phyloP scores from a whole-genome alignment of 768 basidiomycete genomes.

The Leucosporidium yakuticum region DNA sequence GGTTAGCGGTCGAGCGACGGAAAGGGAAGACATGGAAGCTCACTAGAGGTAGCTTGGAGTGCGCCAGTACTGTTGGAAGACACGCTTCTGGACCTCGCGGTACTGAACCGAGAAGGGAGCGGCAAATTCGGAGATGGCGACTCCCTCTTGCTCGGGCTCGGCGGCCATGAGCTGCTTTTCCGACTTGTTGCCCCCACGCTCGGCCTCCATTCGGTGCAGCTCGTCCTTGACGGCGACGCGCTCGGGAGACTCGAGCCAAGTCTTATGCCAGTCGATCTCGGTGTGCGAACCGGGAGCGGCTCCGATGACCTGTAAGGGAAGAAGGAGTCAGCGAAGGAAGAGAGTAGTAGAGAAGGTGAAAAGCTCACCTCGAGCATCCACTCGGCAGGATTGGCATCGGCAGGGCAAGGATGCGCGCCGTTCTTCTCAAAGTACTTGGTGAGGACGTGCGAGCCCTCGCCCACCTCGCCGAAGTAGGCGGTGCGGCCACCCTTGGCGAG shows the following conservation, averaged over 20 bases:
- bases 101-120: constrained; percentile 14
- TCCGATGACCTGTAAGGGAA: constrained; percentile 7
- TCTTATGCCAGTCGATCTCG: constrained; percentile 74
- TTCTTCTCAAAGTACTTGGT: constrained; percentile 41
- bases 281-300: constrained; percentile 38
- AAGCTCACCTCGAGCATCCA: constrained; percentile 46
- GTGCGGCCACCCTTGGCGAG: constrained; percentile 26
- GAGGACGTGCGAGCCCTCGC: neutral
- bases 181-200: neutral
- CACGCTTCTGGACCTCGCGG: neutral
- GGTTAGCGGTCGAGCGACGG: neutral
- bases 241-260: constrained; percentile 73
- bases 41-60: constrained; percentile 41
- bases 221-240: constrained; percentile 44
- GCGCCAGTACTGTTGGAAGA: constrained; percentile 39
- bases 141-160: neutral
- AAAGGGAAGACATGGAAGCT: constrained; percentile 38
- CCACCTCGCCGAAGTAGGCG: constrained; percentile 20
- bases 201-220: constrained; percentile 39
- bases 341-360: no score
- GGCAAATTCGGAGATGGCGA: constrained; percentile 11
- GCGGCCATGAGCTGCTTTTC: constrained; percentile 37
- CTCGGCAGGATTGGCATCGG: constrained; percentile 68
- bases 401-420: constrained; percentile 59
- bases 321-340: neutral